These are phyloP conservation scores for Boletus tomentosulus DNA, from an alignment of 768 basidiomycete genomes.

Conservation along the genomic window DNA sequence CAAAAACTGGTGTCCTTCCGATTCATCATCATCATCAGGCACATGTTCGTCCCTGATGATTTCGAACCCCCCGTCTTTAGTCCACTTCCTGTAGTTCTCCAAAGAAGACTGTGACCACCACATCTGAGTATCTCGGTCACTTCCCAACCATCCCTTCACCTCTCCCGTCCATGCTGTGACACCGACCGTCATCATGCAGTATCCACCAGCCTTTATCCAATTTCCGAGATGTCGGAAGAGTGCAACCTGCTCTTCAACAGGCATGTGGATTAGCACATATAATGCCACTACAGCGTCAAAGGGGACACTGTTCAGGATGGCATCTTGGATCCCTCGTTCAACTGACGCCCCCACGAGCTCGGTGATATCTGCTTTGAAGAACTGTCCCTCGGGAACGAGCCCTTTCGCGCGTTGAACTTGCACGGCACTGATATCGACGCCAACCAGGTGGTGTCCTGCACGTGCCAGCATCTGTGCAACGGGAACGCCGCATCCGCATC, in stretches of 20 bases:
- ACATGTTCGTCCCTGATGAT: conserved; percentile 9
- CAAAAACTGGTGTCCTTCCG: conserved; percentile 7
- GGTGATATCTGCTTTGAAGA: conserved; percentile 8
- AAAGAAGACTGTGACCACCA: conserved; percentile 4
- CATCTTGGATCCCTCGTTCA: not conserved
- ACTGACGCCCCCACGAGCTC: not conserved
- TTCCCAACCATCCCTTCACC: conserved; percentile 1
- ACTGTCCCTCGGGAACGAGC: conserved; percentile 2
- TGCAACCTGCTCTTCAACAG: conserved; percentile 6
- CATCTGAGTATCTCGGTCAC: not conserved
- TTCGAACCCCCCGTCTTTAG: conserved; percentile 4
- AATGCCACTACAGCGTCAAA: conserved; percentile 3
- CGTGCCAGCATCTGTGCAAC: not conserved
- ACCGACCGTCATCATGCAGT: conserved; percentile 9
- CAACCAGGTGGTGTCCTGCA: conserved; percentile 6
- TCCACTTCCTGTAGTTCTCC: conserved; percentile 9
- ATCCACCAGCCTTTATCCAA: conserved; percentile 10
- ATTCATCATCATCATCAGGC: conserved; percentile 1
- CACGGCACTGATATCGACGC: conserved; percentile 4
- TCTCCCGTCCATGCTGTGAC: conserved; percentile 1
- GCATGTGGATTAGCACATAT: conserved; percentile 7
- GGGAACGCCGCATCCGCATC: conserved; percentile 10
- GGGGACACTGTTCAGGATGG: not conserved
- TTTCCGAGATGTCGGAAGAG: conserved; percentile 15
- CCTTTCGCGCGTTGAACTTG: conserved; percentile 7